These are phyloP conservation scores for Citrus sp. DNA, from an alignment of 345 rosid species.

Conservation along the genomic window DNA sequence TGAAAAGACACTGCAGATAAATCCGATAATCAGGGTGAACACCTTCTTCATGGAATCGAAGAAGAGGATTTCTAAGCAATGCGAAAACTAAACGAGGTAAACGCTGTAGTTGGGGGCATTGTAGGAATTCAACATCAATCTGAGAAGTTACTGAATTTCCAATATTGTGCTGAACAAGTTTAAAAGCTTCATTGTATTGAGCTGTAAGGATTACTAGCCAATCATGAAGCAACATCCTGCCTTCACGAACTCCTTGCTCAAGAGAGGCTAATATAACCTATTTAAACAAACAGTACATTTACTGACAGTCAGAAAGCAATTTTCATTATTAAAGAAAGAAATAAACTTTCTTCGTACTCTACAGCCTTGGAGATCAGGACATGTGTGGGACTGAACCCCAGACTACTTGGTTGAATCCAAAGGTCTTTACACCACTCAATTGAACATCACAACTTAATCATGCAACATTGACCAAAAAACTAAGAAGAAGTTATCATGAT, in stretches of 20 bases:
- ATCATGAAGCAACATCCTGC: constrained; percentile 87
- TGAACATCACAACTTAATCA: not conserved
- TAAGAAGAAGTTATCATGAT: not conserved
- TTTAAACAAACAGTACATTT: not conserved
- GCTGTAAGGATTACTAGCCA: constrained; percentile 94
- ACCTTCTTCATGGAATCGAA: constrained; percentile 95
- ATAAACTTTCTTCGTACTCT: not conserved
- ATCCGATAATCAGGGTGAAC: constrained; percentile 96
- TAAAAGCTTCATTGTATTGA: constrained; percentile 72
- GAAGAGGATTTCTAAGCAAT: constrained; percentile 87
- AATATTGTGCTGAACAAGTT: constrained; percentile 59
- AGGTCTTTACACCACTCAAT: not conserved
- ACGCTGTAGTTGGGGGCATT: constrained; percentile 89
- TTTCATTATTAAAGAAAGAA: not conserved
- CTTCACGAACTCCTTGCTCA: constrained; percentile 93
- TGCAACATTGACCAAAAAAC: not conserved
- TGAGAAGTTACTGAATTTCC: constrained; percentile 57
- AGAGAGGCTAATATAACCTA: constrained; percentile 86
- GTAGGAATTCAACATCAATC: constrained; percentile 80
- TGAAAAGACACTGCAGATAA: constrained; percentile 95
- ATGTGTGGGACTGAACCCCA: not conserved
- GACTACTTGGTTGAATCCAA: not conserved
- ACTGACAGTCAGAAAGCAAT: not conserved
- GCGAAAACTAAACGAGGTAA: constrained; percentile 91
- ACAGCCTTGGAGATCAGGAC: not conserved